phyloP scores from a whole-genome alignment of 164 flowering plant genomes.

The Pachysandra terminalis region DNA sequence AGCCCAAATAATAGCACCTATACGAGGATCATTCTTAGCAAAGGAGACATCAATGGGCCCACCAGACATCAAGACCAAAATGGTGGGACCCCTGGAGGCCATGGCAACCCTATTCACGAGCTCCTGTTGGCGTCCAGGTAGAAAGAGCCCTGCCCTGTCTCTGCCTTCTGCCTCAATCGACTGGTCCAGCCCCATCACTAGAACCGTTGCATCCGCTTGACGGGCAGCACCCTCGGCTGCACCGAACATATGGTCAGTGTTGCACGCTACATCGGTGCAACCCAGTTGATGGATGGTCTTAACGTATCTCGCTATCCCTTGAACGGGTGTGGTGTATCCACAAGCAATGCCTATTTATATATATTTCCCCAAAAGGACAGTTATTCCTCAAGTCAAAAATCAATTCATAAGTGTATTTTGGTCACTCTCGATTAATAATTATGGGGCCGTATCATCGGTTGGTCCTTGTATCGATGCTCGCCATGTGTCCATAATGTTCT shows the following conservation, averaged over 20 bases:
- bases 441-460: too few species aligned
- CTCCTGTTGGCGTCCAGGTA: slow-evolving; percentile 86
- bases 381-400: neutral
- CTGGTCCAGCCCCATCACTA: slow-evolving; percentile 91
- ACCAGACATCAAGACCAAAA: slow-evolving; percentile 82
- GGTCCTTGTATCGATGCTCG: too few species aligned
- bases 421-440: too few species aligned
- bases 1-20: slow-evolving; percentile 76
- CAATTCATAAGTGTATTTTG: neutral
- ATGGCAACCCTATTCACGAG: slow-evolving; percentile 60
- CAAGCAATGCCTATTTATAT: slow-evolving; percentile 73
- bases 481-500: too few species aligned
- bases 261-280: slow-evolving; percentile 60
- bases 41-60: slow-evolving; percentile 89
- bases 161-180: slow-evolving; percentile 73
- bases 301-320: slow-evolving; percentile 61
- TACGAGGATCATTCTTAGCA: slow-evolving; percentile 57
- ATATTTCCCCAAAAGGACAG: neutral
- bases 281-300: slow-evolving; percentile 59
- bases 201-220: slow-evolving; percentile 68
- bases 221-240: slow-evolving; percentile 64
- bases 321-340: slow-evolving; percentile 67
- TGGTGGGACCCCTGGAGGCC: slow-evolving; percentile 71
- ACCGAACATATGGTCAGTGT: slow-evolving; percentile 32
- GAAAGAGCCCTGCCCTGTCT: slow-evolving; percentile 58